Base-by-base conservation (phyloP, 306 rosid genomes). In the Prunus dulcis region DNA sequence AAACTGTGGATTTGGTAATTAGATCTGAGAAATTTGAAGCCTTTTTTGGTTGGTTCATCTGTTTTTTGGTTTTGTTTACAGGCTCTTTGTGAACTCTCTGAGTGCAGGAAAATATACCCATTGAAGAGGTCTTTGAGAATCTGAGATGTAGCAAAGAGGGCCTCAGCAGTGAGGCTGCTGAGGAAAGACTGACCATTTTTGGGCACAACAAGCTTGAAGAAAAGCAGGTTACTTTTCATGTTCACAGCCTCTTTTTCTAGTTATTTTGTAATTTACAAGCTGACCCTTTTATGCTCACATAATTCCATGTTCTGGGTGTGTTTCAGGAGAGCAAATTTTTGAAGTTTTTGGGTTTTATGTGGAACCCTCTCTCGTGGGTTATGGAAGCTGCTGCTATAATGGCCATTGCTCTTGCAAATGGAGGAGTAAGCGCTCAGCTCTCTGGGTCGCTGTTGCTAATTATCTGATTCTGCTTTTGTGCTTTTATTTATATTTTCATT, bases 291-390 rank as follows among this genome's bases (percentile, higher is more conserved):
- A 47, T 76, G 57, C 15, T 78, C 68, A 46, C 73, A 17, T 82
- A 72, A 56, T 78, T n/a, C 41, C 49, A 3, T 77, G 79, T 69
- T 82, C 28, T 73, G 87, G 79, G 77, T 79, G 3, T 49, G 72
- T 78, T 86, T 57, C 89, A 95, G 98, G 98, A 95, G 81, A 95
- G 97, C 82, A 95, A 92, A 53, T 50, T 95, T 63, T 64, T 95
- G 81, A 95, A 90, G 88, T 95, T 89, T 52, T 87, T 95, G 91
- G 98, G 98, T 22, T 95, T 95, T 80, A 95, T 95, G 98, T 95
- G 98, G 98, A 95, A 95, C 73, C 98, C 98, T 80, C 91, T 95
- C 28, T 92, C 98, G 64, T 95, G 98, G 98, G 98, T 95, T 56
- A 95, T 95, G 98, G 98, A 95, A 78, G 97, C 97, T 51, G 97